These are phyloP conservation scores for Trichoderma aggressivum DNA, from an alignment of 2,329 filamentous ascomycete genomes.

Conservation along the genomic window DNA sequence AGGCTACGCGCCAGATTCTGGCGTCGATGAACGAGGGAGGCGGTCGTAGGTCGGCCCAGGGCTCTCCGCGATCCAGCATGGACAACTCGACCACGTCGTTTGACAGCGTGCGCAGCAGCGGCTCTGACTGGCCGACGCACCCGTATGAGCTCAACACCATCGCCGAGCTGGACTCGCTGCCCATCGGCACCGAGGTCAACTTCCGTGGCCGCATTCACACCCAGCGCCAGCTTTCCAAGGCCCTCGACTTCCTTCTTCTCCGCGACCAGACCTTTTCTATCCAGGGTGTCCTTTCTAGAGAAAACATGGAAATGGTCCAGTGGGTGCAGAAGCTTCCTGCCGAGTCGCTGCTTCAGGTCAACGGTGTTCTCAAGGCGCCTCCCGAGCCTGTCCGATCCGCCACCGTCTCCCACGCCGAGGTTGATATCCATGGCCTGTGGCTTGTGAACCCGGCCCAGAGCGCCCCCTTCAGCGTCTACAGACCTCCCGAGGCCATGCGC, in stretches of 20 bases:
- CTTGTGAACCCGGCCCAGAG: conserved; percentile 50
- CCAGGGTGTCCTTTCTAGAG: conserved; percentile 68
- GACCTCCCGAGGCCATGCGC: conserved; percentile 61
- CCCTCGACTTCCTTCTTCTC: conserved; percentile 81
- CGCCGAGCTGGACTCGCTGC: conserved; percentile 35
- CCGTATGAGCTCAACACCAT: conserved; percentile 41
- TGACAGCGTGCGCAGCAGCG: conserved; percentile 37
- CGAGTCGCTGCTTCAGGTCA: conserved; percentile 75
- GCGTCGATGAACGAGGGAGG: conserved; percentile 34
- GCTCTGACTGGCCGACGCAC: conserved; percentile 38
- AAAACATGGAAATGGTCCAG: conserved; percentile 69
- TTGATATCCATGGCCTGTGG: conserved; percentile 59
- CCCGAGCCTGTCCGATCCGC: conserved; percentile 73
- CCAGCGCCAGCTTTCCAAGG: conserved; percentile 74
- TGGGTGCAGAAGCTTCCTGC: conserved; percentile 81
- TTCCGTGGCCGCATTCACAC: conserved; percentile 50
- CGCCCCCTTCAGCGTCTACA: conserved; percentile 52
- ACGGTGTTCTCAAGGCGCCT: conserved; percentile 68
- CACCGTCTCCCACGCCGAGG: conserved; percentile 71
- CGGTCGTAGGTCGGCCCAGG: conserved; percentile 28
- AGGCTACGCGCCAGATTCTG: conserved; percentile 24
- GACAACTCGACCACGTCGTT: conserved; percentile 30
- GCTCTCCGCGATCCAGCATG: conserved; percentile 27
- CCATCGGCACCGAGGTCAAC: conserved; percentile 39
- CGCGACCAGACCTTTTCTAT: conserved; percentile 80